Evolutionary conservation across 768 basidiomycete genomes (phyloP), one percentile per base, ranked within the genome.

Genomic region (Pleurotus pulmonarius): DNA sequence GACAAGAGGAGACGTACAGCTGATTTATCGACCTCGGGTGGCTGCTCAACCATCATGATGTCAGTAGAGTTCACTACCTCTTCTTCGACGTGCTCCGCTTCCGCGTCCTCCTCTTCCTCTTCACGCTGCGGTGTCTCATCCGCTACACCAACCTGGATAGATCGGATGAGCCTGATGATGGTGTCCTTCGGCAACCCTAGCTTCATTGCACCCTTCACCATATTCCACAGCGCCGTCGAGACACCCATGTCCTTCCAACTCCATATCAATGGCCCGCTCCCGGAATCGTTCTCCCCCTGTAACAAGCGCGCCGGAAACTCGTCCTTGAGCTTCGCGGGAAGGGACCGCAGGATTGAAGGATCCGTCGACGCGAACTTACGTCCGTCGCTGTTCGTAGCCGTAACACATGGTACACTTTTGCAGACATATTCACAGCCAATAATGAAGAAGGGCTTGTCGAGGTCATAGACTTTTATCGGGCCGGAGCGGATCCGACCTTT

Each of bases 361-460:
- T 92, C 90, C 0, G 86, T 90, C 64, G 85, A 86, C 0, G 87
- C 84, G 61, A 83, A 90, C 59, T 75, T 82, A 26, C 88, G 81
- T 3, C 85, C 85, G 29, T 87, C 85, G 2, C 75, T 57, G 6
- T 72, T 65, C 24, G 73, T 64, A 29, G 73, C 66, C 25, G 75
- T 65, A 24, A 73, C 58, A 64, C 88, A 90, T 18, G 70, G 43
- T 1, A 69, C 41, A 25, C 77, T 83, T 49, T 76, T 77, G 65
- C 90, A 92, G 4, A 77, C 75, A 58, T 92, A 92, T 65, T 89
- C 86, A 65, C 89, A 90, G n/a, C 87, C 90, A 37, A 92, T 89
- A 67, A 92, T 79, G 65, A 87, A 92, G 71, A 92, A 92, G 2
- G 88, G 87, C 58, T 82, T 83, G 60, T 86, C 83, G 48, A 92